A percentile compares a stretch with the other conserved stretches of the same genome.
Conservation (phyloP, 441 rosid genomes). For the Erysimum cheiri region DNA sequence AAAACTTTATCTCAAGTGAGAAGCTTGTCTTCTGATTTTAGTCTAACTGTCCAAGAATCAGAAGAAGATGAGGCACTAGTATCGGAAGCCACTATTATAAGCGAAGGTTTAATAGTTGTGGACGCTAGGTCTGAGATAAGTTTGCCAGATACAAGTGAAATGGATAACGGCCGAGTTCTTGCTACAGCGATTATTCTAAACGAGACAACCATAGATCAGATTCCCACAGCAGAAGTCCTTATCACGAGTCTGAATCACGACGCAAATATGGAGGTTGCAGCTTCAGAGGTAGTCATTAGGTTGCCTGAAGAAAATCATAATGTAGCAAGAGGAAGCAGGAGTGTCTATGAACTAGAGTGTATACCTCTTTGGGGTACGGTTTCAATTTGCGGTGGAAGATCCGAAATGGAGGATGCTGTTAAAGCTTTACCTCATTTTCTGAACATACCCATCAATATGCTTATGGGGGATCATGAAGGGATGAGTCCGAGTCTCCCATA, state of each 20-base stretch:
- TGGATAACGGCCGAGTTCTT: slow-evolving; percentile 57
- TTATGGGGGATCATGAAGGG: slow-evolving; percentile 67
- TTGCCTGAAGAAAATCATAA: slow-evolving; percentile 58
- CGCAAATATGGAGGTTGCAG: slow-evolving; percentile 50
- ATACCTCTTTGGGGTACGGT: slow-evolving; percentile 88
- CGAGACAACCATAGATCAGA: slow-evolving; percentile 60
- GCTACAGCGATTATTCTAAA: slow-evolving; percentile 75
- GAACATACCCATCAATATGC: slow-evolving; percentile 82
- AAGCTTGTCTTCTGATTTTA: slow-evolving; percentile 42
- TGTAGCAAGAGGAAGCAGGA: slow-evolving; percentile 52
- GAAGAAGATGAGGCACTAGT: slow-evolving; percentile 63
- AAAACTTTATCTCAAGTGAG: slow-evolving; percentile 45
- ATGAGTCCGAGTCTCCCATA: slow-evolving; percentile 65
- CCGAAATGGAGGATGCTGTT: slow-evolving; percentile 89
- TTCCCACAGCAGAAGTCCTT: slow-evolving; percentile 66
- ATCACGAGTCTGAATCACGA: slow-evolving; percentile 55
- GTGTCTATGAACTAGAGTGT: slow-evolving; percentile 81
- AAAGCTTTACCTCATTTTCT: slow-evolving; percentile 66
- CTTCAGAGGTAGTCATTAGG: slow-evolving; percentile 70
- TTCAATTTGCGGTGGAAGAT: slow-evolving; percentile 73
- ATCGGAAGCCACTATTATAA: slow-evolving; percentile 51
- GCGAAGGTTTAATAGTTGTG: slow-evolving; percentile 62
- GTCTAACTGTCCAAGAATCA: slow-evolving; percentile 54
- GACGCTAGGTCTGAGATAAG: slow-evolving; percentile 57
- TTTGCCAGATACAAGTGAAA: slow-evolving; percentile 53